Evolutionary conservation across 2,329 filamentous ascomycete species (phyloP), one percentile per base, ranked within the genome.

Genomic region (Aureobasidium sp.): DNA sequence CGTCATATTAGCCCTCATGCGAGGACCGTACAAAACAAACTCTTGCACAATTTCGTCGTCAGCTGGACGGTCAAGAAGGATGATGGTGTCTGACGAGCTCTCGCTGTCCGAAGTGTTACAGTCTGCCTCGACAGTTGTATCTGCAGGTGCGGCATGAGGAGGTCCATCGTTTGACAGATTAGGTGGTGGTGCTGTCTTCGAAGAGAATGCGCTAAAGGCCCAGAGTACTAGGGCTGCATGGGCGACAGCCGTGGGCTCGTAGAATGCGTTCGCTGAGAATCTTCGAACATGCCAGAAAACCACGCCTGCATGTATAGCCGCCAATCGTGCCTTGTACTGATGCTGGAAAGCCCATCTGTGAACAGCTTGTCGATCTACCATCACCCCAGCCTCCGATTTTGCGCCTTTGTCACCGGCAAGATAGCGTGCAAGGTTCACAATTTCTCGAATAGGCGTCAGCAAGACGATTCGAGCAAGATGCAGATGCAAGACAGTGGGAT

Each of bases 171-270:
- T 3, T n/a, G 5, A 5, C 14, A 24, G 19, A 19, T 15, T 19
- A n/a, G 31, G 31, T 2, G 33, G 33, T n/a, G 8, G n/a, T 9
- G 50, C 35, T 12, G 35, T 40, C 24, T 54, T 54, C 2, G 24
- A 54, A 11, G 50, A 54, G 54, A 67, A 71, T 4, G 66, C 71
- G 3, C 75, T 71, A 64, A 79, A 88, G 0, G 82, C 81, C 88
- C 88, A 90, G 14, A 90, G 72, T 0, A 82, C 81, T 3, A 90
- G 75, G 11, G 82, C 79, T 5, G 85, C 85, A 66, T 89, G 85
- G 66, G 87, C 86, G 0, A 89, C 79, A 0, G 82, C 82, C 2
- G 89, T 81, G 0, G 86, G 84, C 66, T 84, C 82, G 70, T 89
- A 88, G 64, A 81, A 81, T 9, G 74, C 76, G 64, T 77, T 76